Percentiles rank a stretch among this genome's conserved stretches.
Conservation (phyloP, 169 alveolate species). For the Plasmodium inui region DNA sequence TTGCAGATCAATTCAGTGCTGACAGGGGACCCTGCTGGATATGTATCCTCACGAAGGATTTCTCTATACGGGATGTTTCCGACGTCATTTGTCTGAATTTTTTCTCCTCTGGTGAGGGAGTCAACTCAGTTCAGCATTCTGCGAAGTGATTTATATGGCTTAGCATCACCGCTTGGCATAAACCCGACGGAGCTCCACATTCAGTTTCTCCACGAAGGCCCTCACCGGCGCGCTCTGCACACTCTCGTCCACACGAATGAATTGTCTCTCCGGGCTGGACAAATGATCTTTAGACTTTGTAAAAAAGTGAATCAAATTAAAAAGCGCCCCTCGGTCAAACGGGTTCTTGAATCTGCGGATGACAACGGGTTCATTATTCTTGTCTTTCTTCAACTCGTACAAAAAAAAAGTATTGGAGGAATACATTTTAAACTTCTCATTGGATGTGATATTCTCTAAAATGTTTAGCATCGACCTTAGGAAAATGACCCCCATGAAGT, state of each 20-base stretch:
- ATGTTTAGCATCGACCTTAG: conserved; percentile 32
- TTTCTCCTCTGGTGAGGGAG: background rate
- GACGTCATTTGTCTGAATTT: conserved; percentile 2
- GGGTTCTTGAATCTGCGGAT: conserved; percentile 51
- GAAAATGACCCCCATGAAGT: conserved; percentile 46
- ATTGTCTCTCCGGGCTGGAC: background rate
- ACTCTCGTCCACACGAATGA: conserved; percentile 16
- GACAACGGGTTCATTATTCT: conserved; percentile 54
- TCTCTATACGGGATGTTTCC: background rate
- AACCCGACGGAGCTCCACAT: background rate
- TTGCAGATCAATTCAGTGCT: background rate
- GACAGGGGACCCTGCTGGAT: background rate
- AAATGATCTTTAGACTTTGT: conserved; percentile 34
- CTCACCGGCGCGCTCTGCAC: conserved; percentile 6
- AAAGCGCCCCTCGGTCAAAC: conserved; percentile 32
- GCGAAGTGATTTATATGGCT: background rate
- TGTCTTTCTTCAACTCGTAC: conserved; percentile 27
- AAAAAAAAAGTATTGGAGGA: conserved; percentile 34
- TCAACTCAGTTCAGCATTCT: background rate
- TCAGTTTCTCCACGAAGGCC: conserved; percentile 45
- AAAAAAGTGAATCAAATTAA: conserved; percentile 30
- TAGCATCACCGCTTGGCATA: background rate
- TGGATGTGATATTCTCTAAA: conserved; percentile 65
- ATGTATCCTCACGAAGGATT: conserved; percentile 15
- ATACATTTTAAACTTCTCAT: conserved; percentile 59